Evolutionary conservation across 768 basidiomycete genomes (phyloP).

Genomic region (Rhodotorula diobovata): DNA sequence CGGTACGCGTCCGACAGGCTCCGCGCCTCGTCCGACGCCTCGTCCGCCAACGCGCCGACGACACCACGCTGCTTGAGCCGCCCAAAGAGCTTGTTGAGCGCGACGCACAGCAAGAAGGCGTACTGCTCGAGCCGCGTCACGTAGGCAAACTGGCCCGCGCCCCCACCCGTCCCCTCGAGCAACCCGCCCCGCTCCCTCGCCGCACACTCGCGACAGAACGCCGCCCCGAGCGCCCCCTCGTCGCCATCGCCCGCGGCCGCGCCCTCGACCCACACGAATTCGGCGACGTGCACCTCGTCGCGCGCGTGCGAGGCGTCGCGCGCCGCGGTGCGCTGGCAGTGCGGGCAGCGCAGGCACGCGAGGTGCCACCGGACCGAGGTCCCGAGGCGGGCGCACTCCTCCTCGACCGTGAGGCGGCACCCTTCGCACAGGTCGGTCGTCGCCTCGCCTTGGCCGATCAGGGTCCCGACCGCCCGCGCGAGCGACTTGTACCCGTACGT

Average conservation of each 20-base stretch:
- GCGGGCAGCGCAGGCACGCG: constrained; percentile 76
- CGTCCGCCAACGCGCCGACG: constrained; percentile 63
- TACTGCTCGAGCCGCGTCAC: constrained; percentile 96
- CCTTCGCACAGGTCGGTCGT: constrained; percentile 84
- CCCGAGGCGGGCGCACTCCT: constrained; percentile 89
- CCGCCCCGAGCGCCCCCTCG: background rate
- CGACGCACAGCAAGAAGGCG: constrained; percentile 92
- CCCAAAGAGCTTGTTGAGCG: constrained; percentile 80
- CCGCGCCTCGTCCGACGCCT: constrained; percentile 41
- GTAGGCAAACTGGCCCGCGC: constrained; percentile 66
- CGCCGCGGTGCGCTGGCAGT: constrained; percentile 68
- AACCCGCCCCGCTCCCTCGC: constrained; percentile 43
- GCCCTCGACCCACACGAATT: constrained; percentile 27
- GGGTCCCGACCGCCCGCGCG: constrained; percentile 33
- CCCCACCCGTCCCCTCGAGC: constrained; percentile 15
- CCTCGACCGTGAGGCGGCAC: constrained; percentile 87
- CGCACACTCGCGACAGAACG: constrained; percentile 62
- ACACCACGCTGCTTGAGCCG: constrained; percentile 82
- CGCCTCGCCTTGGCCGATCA: constrained; percentile 50
- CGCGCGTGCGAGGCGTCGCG: constrained; percentile 36
- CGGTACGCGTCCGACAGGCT: constrained; percentile 68
- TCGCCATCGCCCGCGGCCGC: no score
- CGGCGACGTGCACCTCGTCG: constrained; percentile 46
- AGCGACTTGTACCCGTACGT: constrained; percentile 45
- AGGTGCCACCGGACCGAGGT: constrained; percentile 99